Conservation (phyloP, 2,329 filamentous ascomycete genomes). For the Mariannaea elegans region DNA sequence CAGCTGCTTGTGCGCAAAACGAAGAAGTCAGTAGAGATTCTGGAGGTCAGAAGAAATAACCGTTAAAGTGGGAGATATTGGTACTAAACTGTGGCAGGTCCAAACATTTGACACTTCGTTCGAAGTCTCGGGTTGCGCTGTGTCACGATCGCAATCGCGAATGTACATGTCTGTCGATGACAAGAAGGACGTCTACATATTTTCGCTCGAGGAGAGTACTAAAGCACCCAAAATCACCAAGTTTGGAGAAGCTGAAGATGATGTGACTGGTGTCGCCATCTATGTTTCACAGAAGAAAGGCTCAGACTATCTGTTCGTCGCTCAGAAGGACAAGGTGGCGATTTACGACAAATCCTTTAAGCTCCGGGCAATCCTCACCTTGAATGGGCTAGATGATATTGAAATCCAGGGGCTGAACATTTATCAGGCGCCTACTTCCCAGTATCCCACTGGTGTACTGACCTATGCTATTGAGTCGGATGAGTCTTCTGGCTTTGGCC, state of each 20-base stretch:
- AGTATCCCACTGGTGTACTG: slow-evolving; percentile 50
- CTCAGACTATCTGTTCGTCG: slow-evolving; percentile 54
- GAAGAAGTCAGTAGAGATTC: slow-evolving; percentile 43
- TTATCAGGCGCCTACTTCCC: slow-evolving; percentile 48
- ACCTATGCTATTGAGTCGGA: slow-evolving; percentile 53
- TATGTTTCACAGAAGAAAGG: slow-evolving; percentile 47
- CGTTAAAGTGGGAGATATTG: accelerated
- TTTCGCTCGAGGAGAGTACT: slow-evolving; percentile 51
- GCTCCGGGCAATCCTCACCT: slow-evolving; percentile 46
- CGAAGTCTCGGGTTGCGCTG: slow-evolving; percentile 54
- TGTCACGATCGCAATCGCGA: slow-evolving; percentile 45
- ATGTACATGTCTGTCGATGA: slow-evolving; percentile 54
- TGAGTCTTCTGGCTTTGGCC: slow-evolving; percentile 49
- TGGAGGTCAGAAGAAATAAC: slow-evolving; percentile 43
- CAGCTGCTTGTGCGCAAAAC: slow-evolving; percentile 49
- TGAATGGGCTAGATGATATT: slow-evolving; percentile 52
- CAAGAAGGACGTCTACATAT: slow-evolving; percentile 47
- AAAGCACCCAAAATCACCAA: slow-evolving; percentile 45
- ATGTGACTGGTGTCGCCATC: slow-evolving; percentile 52
- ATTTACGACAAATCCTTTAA: slow-evolving; percentile 50
- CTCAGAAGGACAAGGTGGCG: slow-evolving; percentile 48
- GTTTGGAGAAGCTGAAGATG: slow-evolving; percentile 47
- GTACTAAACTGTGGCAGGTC: slow-evolving; percentile 40
- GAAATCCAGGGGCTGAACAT: slow-evolving; percentile 53
- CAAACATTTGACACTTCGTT: slow-evolving; percentile 54